Evolutionary conservation across 345 rosid genomes (phyloP).

Genomic region (Moringa oleifera): DNA sequence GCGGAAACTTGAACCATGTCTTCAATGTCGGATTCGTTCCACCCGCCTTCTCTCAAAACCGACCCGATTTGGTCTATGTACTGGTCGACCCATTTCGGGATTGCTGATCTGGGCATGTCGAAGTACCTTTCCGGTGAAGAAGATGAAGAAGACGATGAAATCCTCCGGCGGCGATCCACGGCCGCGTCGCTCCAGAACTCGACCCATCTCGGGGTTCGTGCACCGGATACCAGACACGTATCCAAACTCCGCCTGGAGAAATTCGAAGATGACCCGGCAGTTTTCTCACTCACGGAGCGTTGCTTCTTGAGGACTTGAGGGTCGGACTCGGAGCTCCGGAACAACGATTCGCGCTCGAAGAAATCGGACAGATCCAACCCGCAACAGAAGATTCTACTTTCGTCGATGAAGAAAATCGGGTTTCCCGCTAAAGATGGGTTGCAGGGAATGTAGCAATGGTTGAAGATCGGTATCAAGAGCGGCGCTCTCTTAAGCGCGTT

Average conservation of each 20-base stretch:
- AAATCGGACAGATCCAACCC: slow-evolving; percentile 91
- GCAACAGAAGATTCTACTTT: slow-evolving; percentile 82
- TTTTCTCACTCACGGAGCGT: slow-evolving; percentile 57
- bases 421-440: slow-evolving; percentile 86
- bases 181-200: slow-evolving; percentile 97
- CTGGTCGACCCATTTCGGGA: slow-evolving; percentile 81
- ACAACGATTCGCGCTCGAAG: slow-evolving; percentile 75
- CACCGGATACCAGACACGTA: slow-evolving; percentile 33
- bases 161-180: slow-evolving; percentile 66
- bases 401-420: slow-evolving; percentile 93
- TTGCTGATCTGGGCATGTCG: slow-evolving; percentile 60
- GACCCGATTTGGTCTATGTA: slow-evolving; percentile 74
- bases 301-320: slow-evolving; percentile 47
- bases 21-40: slow-evolving; percentile 73
- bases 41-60: slow-evolving; percentile 79
- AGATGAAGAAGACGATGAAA: slow-evolving; percentile 58
- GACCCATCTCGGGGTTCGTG: slow-evolving; percentile 81
- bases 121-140: slow-evolving; percentile 71
- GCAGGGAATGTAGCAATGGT: slow-evolving; percentile 91
- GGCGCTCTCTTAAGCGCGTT: slow-evolving; percentile 87
- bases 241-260: slow-evolving; percentile 64
- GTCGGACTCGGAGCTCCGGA: slow-evolving; percentile 42
- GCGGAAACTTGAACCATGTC: slow-evolving; percentile 81
- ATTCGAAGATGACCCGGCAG: slow-evolving; percentile 47
- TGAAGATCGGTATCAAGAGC: slow-evolving; percentile 78